A percentile compares a stretch with the other conserved stretches of the same genome.
Conservation (phyloP, 768 basidiomycete species). For the Hysterangium stoloniferum region DNA sequence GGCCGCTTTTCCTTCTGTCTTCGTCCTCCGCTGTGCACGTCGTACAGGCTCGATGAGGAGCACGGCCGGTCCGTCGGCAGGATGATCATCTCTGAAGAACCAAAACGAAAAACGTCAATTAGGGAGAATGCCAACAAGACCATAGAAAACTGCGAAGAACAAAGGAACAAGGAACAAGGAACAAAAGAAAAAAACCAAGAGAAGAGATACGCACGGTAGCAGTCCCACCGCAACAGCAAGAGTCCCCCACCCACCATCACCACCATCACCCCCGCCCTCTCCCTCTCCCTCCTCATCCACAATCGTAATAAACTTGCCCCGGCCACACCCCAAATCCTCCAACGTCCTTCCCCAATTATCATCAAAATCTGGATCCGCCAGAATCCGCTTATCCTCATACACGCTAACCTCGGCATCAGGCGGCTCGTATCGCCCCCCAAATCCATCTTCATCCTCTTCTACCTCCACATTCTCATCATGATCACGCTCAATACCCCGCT, state of each 20-base stretch:
- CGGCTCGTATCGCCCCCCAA: slow-evolving; percentile 27
- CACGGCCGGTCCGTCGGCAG: slow-evolving; percentile 41
- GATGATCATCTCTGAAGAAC: slow-evolving; percentile 45
- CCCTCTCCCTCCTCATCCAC: slow-evolving; percentile 83
- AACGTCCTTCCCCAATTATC: slow-evolving; percentile 80
- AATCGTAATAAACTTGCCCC: slow-evolving; percentile 84
- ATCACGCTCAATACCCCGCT: too few species aligned
- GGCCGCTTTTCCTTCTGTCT: too few species aligned
- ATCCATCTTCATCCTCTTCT: slow-evolving; percentile 27
- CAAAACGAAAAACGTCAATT: slow-evolving; percentile 7
- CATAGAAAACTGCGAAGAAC: too few species aligned
- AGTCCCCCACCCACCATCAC: too few species aligned
- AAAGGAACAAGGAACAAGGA: too few species aligned
- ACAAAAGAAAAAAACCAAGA: background rate
- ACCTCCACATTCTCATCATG: slow-evolving; percentile 20
- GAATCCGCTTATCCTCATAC: slow-evolving; percentile 77
- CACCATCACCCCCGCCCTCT: too few species aligned
- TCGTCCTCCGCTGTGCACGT: slow-evolving; percentile 35
- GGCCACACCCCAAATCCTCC: slow-evolving; percentile 67
- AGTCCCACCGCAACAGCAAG: slow-evolving; percentile 61
- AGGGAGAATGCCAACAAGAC: too few species aligned
- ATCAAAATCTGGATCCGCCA: slow-evolving; percentile 91
- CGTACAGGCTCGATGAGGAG: slow-evolving; percentile 64
- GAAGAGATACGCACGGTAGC: slow-evolving; percentile 52
- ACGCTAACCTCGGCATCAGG: slow-evolving; percentile 61